Evolutionary conservation across 2,329 filamentous ascomycete species (phyloP), one percentile per base, ranked within the genome.

Genomic region (Aspergillus tubingensis): DNA sequence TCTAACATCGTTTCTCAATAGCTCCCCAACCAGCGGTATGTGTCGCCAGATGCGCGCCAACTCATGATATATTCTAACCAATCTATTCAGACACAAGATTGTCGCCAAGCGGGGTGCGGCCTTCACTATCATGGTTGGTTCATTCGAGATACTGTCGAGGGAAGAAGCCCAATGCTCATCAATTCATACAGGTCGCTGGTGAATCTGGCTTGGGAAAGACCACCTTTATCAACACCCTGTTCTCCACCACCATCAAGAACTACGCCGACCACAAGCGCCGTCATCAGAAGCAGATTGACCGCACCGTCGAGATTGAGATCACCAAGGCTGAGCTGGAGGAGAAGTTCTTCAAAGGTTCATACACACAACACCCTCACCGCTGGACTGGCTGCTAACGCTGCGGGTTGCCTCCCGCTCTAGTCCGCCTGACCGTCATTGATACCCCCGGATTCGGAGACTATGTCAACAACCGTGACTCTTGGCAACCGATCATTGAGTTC

Each of bases 201-300:
- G 94, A 99, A 84, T 98, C 95, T 70, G 94, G 94, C 76, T 83
- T 98, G 71, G 95, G 95, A 84, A 99, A 99, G 88, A 99, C 96
- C 25, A 99, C 95, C 74, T 99, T 99, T 83, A 98, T 99, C 88
- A 99, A 99, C 88, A 99, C 95, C 62, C 89, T 99, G 63, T 99
- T 99, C 86, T 99, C 95, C 65, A 99, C 96, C 69, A 99, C 95
- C 73, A 99, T 99, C 87, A 99, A 99, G 87, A 99, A 98, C 87
- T 99, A 99, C 80, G 95, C 95, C 86, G 95, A 99, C 81, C 94
- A 99, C 87, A 96, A 96, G 86, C 91, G 92, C 81, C 91, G 95
- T 76, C 95, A 99, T 81, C 91, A 95, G 82, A 99, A 99, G 88
- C 95, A 99, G 85, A 88, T 98, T 70, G 95, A 99, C 84, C 98